Evolutionary conservation across 495 filamentous ascomycete genomes (phyloP), one percentile per base, ranked within the genome.

Genomic region (Niebla homalea): DNA sequence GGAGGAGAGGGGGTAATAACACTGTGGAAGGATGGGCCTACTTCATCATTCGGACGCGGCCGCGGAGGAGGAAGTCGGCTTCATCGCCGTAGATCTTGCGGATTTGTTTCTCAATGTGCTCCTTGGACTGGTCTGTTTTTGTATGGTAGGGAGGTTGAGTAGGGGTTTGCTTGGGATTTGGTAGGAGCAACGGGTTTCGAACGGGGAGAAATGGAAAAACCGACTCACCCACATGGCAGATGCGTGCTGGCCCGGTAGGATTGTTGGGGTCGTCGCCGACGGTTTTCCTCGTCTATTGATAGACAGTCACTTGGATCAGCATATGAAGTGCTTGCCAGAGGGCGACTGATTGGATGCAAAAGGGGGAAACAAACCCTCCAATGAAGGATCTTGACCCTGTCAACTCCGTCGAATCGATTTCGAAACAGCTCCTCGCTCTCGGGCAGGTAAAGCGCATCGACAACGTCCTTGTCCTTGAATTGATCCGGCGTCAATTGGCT

Each of bases 311-410:
- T 48, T 54, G 38, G 10, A 16, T 23, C 35, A 49, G n/a, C 16
- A 39, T 18, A 18, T 41, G 2, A n/a, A 26, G 10, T 19, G 8
- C 7, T 32, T 8, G 35, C 19, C 8, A 12, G 2, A 36, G 23
- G 11, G 8, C 36, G 10, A 16, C 20, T 3, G 26, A 14, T 53
- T 56, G 57, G 19, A 37, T 37, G 36, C 10, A 37, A 10, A 37
- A 10, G n/a, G 14, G 22, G 22, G 42, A n/a, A 29, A 37, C 49
- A 16, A 45, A 63, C 59, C 43, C 62, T 60, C 58, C 62, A 66
- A 41, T 64, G 57, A 44, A 64, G 64, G 39, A 63, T 61, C 14
- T 47, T 35, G 5, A 64, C 53, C 19, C 38, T 12, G 43, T 62
- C 60, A 6, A 55, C 57, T 4, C 49, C 55, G 38, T 62, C 55